Conservation (phyloP, 2,329 filamentous ascomycete species). For the Botrytis cinerea region DNA sequence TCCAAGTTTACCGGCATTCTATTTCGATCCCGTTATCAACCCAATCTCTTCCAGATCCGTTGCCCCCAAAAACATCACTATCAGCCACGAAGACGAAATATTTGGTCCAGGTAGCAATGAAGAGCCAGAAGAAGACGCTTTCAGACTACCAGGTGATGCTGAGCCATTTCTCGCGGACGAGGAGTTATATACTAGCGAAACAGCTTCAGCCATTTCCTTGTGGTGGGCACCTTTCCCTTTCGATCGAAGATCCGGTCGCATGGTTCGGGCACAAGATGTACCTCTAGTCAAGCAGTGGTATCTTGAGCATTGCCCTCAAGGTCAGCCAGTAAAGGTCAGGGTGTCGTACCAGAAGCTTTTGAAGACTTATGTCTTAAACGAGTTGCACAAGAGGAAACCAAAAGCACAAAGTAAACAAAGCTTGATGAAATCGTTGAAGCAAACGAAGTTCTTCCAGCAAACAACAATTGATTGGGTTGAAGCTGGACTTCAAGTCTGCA, state of each 20-base stretch:
- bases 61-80: slow-evolving; percentile 87
- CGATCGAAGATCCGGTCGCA: slow-evolving; percentile 86
- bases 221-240: slow-evolving; percentile 99
- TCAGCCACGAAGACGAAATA: slow-evolving; percentile 91
- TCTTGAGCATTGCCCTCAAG: slow-evolving; percentile 87
- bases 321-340: slow-evolving; percentile 92
- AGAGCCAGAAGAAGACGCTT: slow-evolving; percentile 72
- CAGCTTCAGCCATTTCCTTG: slow-evolving; percentile 83
- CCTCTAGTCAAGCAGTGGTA: slow-evolving; percentile 98
- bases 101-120: slow-evolving; percentile 80
- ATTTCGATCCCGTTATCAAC: slow-evolving; percentile 97
- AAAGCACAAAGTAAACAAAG: slow-evolving; percentile 97
- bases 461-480: slow-evolving; percentile 99
- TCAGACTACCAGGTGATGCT: slow-evolving; percentile 75
- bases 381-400: slow-evolving; percentile 91
- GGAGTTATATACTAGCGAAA: slow-evolving; percentile 85
- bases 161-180: slow-evolving; percentile 91
- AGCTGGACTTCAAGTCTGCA: slow-evolving; percentile 94
- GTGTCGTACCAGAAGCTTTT: slow-evolving; percentile 98
- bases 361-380: slow-evolving; percentile 94
- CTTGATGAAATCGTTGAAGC: slow-evolving; percentile 83
- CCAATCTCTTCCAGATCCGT: slow-evolving; percentile 95
- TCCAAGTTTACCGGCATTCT: slow-evolving; percentile 88
- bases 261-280: slow-evolving; percentile 97
- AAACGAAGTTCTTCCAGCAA: slow-evolving; percentile 99